Evolutionary conservation across 106 monocot species (phyloP).

Genomic region (Agapanthus africanus): DNA sequence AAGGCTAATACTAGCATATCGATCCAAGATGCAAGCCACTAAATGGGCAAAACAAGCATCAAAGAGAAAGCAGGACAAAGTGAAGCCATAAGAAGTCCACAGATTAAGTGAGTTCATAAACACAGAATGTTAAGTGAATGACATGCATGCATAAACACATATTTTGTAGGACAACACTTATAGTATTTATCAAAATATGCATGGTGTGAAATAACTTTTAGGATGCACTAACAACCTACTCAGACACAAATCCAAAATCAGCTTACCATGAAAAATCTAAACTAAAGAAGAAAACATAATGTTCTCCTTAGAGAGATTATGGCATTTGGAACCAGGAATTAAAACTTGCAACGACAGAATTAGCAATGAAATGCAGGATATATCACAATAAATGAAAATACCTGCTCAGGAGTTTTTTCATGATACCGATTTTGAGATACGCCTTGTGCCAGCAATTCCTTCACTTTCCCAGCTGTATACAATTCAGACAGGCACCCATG

Average conservation of each 20-base stretch:
- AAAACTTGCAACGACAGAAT: neutral
- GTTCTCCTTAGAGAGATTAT: neutral
- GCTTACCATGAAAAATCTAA: neutral
- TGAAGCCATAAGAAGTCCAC: no score
- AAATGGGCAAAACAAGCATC: no score
- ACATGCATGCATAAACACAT: neutral
- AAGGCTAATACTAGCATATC: no score
- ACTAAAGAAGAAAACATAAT: neutral
- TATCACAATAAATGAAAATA: slow-evolving; percentile 12
- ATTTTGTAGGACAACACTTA: neutral
- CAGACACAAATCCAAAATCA: neutral
- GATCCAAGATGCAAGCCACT: no score
- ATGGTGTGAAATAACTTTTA: neutral
- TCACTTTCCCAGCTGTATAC: slow-evolving; percentile 77
- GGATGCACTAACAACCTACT: neutral
- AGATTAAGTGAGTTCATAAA: no score
- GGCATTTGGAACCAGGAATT: neutral
- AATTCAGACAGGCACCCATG: slow-evolving; percentile 89
- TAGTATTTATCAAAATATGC: neutral
- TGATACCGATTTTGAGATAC: slow-evolving; percentile 80
- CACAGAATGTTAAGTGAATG: neutral
- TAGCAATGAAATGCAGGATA: neutral
- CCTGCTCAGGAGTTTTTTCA: slow-evolving; percentile 99
- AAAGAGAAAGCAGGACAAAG: no score
- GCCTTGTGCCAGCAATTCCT: slow-evolving; percentile 92